Base-by-base conservation (phyloP, 78 protist species). In the slime mould (Dictyostelium discoideum) region DNA sequence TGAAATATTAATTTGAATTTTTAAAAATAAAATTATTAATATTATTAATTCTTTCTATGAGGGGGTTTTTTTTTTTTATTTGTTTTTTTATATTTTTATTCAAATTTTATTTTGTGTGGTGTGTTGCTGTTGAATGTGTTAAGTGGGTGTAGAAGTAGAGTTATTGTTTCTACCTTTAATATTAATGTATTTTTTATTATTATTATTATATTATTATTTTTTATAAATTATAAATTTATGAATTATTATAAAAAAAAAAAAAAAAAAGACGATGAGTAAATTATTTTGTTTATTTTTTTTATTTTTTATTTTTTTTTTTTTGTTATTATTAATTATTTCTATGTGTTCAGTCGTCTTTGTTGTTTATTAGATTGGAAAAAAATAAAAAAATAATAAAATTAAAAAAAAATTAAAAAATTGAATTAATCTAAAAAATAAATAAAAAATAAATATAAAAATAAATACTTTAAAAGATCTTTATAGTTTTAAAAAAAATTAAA, bases 51-150 rank as follows among this genome's bases (percentile, higher is more conserved):
- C 11, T 24, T 67, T 67, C 76, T 67, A 4, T 67, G 0, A 4
- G 26, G 76, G 73, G 26, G 37, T 32, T 32, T 63, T 63, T 63
- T 54, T 54, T 50, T 50, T 54, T 54, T 54, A 54, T 54, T 54
- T 54, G 65, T 54, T 54, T 67, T 63, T 67, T 22, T 63, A 67
- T n/a, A 67, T 67, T 67, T 65, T 67, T 67, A 67, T 67, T 67
- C 76, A 67, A 67, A 67, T 67, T 67, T 67, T 67, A 67, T 67
- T 67, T 26, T 67, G 76, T 65, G 73, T 65, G 24, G 73, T 67
- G 76, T 22, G 76, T 67, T 54, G 5, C 18, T 54, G n/a, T 54
- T 50, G 60, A 10, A 50, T 50, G 60, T 54, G 65, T 54, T 10
- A 22, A 16, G 65, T 54, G 65, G n/a, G 65, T 54, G 65, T 54